phyloP scores from a whole-genome alignment of 164 flowering plant genomes.

The Chloranthus sessilifolius region DNA sequence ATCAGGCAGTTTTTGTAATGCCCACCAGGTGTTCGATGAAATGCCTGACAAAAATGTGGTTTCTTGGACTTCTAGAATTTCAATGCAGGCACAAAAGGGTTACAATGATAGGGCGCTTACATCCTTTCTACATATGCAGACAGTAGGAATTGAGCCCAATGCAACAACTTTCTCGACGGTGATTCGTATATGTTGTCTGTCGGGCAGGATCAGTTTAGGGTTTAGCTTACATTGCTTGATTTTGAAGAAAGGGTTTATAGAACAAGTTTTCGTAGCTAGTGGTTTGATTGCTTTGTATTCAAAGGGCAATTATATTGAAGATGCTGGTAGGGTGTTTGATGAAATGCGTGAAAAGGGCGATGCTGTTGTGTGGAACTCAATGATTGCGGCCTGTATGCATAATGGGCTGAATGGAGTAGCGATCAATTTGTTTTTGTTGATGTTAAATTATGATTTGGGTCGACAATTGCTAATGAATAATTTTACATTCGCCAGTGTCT shows the following conservation, averaged over 20 bases:
- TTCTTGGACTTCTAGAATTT: constrained; percentile 52
- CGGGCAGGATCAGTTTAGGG: not conserved
- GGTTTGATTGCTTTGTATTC: constrained; percentile 8
- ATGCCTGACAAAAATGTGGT: constrained; percentile 35
- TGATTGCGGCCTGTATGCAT: constrained; percentile 8
- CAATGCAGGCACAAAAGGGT: constrained; percentile 33
- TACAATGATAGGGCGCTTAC: constrained; percentile 22
- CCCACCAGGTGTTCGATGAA: constrained; percentile 31
- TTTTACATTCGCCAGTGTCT: constrained; percentile 7
- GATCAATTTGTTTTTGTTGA: constrained; percentile 2
- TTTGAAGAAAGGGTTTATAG: not conserved
- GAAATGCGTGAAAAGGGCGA: constrained; percentile 18
- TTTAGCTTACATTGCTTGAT: constrained; percentile 4
- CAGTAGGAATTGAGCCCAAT: constrained; percentile 26
- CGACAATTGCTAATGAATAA: constrained; percentile 1
- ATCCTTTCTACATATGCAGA: constrained; percentile 34
- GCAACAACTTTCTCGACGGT: constrained; percentile 30
- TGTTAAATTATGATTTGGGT: not conserved
- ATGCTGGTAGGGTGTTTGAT: constrained; percentile 4
- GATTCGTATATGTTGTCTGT: not conserved
- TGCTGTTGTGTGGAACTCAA: constrained; percentile 6
- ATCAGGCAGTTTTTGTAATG: not conserved
- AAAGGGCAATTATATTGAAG: not conserved
- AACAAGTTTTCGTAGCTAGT: constrained; percentile 3
- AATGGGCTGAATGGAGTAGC: constrained; percentile 6